Evolutionary conservation across 2,329 filamentous ascomycete species (phyloP), one percentile per base, ranked within the genome.

Genomic region (Cyphellophora europaea): DNA sequence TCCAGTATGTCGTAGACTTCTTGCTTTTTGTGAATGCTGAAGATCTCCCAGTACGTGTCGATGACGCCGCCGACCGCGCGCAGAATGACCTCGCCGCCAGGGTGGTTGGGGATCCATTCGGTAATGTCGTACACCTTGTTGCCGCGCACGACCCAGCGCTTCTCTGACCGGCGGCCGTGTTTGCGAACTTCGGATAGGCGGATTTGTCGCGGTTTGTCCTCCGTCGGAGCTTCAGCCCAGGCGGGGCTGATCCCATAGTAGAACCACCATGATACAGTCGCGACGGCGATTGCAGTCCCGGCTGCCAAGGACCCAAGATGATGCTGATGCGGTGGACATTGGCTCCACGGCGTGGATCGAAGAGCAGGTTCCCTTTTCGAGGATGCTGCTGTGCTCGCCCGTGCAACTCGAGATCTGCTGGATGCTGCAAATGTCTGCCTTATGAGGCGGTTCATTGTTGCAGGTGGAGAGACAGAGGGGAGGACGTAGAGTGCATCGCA

Each of bases 51-150:
- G 56, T 80, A 82, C 0, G 72, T 69, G 33, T 82, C 77, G 32
- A 82, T 71, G 36, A 69, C 71, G 23, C 72, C 70, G 3, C 78
- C 78, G 1, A 74, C 76, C 2, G 78, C 78, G 18, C 72, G 88
- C 48, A 94, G 66, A 55, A 93, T 89, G 72, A 91, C 91, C 36
- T 79, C 71, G 45, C 87, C 86, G 52, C 86, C 88, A 11, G 86
- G 86, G 62, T 93, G 85, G 65, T 93, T 83, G 40, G 88, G 79
- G 37, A 86, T 68, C 62, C 94, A 93, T 39, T 74, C 74, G 36
- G 81, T 79, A 51, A 93, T 69, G 55, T 88, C 79, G 65, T 87
- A 95, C 37, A 94, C 87, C 43, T 68, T 72, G 50, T 73, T 72
- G 15, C 66, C 72, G 35, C 67, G 66, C n/a, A 71, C 74, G 3